Evolutionary conservation across 192 early-diverging fungal genomes (phyloP), one percentile per base, ranked within the genome.

Genomic region (Backusella circina): DNA sequence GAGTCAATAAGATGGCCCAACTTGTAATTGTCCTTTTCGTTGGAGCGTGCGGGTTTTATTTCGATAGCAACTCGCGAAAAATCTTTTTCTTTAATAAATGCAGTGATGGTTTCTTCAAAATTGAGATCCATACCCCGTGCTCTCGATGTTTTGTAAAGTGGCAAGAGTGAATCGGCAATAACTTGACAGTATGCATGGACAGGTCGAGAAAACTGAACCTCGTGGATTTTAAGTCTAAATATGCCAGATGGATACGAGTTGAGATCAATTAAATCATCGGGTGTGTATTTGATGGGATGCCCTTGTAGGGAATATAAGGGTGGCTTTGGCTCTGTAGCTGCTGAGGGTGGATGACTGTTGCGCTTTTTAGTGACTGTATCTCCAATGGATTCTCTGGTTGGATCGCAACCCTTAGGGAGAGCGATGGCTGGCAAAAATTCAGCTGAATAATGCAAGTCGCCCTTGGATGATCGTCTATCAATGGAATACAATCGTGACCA

Each of bases 151-250:
- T 82, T 82, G 74, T 83, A 85, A 41, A 81, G 79, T 21, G 81
- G 72, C 15, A 51, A 57, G 32, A 75, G 67, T 9, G 77, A 77
- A 77, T 89, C 86, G 7, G 85, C 51, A 15, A 84, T 28, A 7
- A 90, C 70, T 71, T 90, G 87, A 38, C 80, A 83, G 41, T 88
- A 90, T 1, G 57, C 76, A 61, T 50, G 39, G 7, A 28, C 18
- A 5, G 32, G 23, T n/a, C 32, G 28, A 36, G 75, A 67, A 30
- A 81, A 32, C 6, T 66, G 26, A 0, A 74, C 85, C 51, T 85
- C 83, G 71, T 87, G 85, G 8, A 92, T 54, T 21, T 78, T 80
- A 37, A 92, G 67, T 23, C 77, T 64, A 8, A 92, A 26, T 33
- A 92, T 83, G 26, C 91, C 91, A 28, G 90, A 83, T 15, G 75